These are phyloP conservation scores for Trichophyton simii DNA, from an alignment of 2,329 filamentous ascomycete genomes.

Conservation along the genomic window DNA sequence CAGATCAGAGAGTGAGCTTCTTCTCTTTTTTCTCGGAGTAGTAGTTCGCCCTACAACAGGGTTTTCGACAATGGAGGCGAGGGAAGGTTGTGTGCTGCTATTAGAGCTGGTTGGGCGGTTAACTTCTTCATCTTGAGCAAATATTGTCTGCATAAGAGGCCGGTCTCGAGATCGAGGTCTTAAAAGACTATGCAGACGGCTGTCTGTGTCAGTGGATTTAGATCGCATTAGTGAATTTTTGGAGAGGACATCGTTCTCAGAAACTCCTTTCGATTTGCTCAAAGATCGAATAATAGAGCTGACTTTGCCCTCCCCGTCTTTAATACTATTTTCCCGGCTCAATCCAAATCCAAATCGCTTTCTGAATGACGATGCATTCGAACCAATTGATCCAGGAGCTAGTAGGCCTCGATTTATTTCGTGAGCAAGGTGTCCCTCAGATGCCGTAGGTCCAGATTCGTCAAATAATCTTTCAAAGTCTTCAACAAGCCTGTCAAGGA, in stretches of 20 bases:
- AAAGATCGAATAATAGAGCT: conserved; percentile 75
- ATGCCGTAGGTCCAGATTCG: conserved; percentile 39
- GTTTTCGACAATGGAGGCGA: conserved; percentile 43
- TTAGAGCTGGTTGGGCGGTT: conserved; percentile 35
- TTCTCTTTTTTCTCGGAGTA: conserved; percentile 60
- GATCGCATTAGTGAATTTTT: conserved; percentile 57
- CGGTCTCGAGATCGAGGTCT: conserved; percentile 46
- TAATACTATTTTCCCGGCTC: conserved; percentile 67
- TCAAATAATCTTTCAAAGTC: conserved; percentile 85
- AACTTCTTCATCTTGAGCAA: conserved; percentile 36
- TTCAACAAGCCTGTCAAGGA: conserved; percentile 78
- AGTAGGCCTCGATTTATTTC: conserved; percentile 51
- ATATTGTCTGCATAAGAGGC: conserved; percentile 36
- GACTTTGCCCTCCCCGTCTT: conserved; percentile 54
- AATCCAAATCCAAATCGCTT: conserved; percentile 74
- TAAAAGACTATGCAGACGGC: conserved; percentile 33
- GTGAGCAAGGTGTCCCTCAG: conserved; percentile 32
- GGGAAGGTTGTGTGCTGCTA: conserved; percentile 30
- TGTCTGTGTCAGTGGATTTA: conserved; percentile 63
- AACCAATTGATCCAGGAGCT: conserved; percentile 62
- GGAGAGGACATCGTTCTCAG: conserved; percentile 53
- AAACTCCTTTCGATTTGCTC: conserved; percentile 61
- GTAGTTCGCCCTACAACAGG: conserved; percentile 33
- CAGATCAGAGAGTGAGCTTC: conserved; percentile 84
- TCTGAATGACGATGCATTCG: conserved; percentile 74